These are phyloP conservation scores for Monilinia vaccinii-corymbosi DNA, from an alignment of 2,329 filamentous ascomycete genomes.

Conservation along the genomic window DNA sequence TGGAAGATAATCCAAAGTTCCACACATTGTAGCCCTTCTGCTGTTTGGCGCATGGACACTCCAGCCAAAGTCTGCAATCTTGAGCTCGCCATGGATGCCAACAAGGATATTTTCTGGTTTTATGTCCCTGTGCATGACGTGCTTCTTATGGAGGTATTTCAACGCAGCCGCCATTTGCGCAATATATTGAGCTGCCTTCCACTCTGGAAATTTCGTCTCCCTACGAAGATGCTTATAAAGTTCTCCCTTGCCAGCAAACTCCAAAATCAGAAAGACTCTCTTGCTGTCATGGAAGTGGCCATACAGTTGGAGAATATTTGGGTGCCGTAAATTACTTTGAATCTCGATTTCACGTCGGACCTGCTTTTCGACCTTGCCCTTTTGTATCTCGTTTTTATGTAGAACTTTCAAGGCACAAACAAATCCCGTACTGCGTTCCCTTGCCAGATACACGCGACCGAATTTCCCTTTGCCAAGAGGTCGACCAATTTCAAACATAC, in stretches of 20 bases:
- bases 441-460: conserved; percentile 62
- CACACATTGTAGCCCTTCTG: conserved; percentile 88
- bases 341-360: conserved; percentile 67
- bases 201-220: conserved; percentile 60
- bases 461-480: conserved; percentile 68
- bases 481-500: conserved; percentile 70
- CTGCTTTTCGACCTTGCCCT: conserved; percentile 61
- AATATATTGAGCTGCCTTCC: conserved; percentile 64
- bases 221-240: conserved; percentile 64
- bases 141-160: conserved; percentile 88
- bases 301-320: conserved; percentile 61
- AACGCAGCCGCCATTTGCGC: conserved; percentile 76
- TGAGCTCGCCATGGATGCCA: conserved; percentile 94
- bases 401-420: conserved; percentile 67
- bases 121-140: conserved; percentile 95
- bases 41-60: conserved; percentile 96
- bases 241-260: conserved; percentile 64
- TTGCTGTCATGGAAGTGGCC: conserved; percentile 69
- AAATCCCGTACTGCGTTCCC: conserved; percentile 58
- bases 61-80: conserved; percentile 98
- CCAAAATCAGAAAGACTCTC: conserved; percentile 63
- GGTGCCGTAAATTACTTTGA: conserved; percentile 62
- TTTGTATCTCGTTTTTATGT: conserved; percentile 61
- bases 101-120: conserved; percentile 97
- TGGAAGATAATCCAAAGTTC: conserved; percentile 92